Evolutionary conservation across 1,139 yeast genomes (phyloP), one percentile per base, ranked within the genome.

Genomic region (Entelexis paramagnoliae): DNA sequence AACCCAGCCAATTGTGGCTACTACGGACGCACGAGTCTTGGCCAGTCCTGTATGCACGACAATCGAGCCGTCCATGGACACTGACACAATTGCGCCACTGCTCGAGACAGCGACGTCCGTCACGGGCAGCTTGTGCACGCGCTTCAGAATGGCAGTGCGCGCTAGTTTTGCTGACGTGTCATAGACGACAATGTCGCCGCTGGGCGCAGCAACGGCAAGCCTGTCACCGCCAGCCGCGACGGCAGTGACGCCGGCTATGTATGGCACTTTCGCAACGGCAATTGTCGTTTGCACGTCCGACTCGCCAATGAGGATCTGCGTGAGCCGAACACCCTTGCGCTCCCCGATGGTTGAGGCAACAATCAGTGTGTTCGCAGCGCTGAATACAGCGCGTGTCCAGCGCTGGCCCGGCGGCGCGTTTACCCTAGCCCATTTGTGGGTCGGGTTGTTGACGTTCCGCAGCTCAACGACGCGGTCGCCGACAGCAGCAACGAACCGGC

Each of bases 61-160:
- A 39, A 88, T 76, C 1, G 87, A 76, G 56, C 84, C 83, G 2
- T 94, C 86, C 2, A 93, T 94, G 46, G 95, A 83, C 0, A 81
- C 83, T 16, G 89, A 78, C 1, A 89, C 94, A 48, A 88, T 69
- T 51, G 76, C 71, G 14, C 91, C 89, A 60, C 79, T 76, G 10
- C 86, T 82, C 16, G 86, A 81, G 55, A 88, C 79, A 0, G 79
- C 72, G 11, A 86, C 77, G 48, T 78, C 75, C 0, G 96, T 89
- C 50, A 89, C 81, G 11, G 95, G 91, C 66, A 86, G 84, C 9
- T 76, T 72, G 65, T 89, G 97, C 47, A 82, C 80, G 55, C 81
- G 76, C 49, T 74, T 73, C 55, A 80, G 71, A 7, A 74, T 68
- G 54, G 75, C 75, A 42, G 80, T 62, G 11, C 73, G 68, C 57